A percentile compares a stretch with the other conserved stretches of the same genome.
phyloP scores from a whole-genome alignment of 192 early-diverging fungal genomes.

The Linnemannia zychae region DNA sequence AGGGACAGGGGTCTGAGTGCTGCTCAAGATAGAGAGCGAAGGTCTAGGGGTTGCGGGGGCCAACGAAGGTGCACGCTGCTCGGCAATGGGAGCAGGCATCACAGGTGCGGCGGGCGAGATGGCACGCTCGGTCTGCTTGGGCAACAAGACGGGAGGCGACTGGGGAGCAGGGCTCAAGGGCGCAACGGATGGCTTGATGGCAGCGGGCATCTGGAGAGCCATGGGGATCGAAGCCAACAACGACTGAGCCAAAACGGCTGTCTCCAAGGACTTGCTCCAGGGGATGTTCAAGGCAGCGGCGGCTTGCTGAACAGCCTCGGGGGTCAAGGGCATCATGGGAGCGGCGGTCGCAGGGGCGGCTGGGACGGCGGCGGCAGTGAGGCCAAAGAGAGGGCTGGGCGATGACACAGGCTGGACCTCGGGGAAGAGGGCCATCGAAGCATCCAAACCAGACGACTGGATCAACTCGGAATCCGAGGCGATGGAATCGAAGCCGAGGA shows the following conservation, averaged over 20 bases:
- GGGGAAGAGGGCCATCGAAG: slow-evolving; percentile 47
- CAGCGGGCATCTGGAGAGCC: slow-evolving; percentile 36
- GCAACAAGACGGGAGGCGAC: slow-evolving; percentile 23
- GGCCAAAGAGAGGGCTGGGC: slow-evolving; percentile 3
- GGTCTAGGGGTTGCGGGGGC: slow-evolving; percentile 37
- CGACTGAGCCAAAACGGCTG: slow-evolving; percentile 54
- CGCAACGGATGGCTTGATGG: slow-evolving; percentile 14
- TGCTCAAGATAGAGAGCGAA: slow-evolving; percentile 55
- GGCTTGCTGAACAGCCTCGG: slow-evolving; percentile 52
- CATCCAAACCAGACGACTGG: slow-evolving; percentile 14
- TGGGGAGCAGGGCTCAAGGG: not conserved
- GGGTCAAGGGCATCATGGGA: slow-evolving; percentile 38
- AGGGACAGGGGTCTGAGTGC: slow-evolving; percentile 38
- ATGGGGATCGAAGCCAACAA: slow-evolving; percentile 55
- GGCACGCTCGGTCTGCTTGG: slow-evolving; percentile 25
- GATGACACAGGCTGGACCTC: slow-evolving; percentile 17
- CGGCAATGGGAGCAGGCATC: slow-evolving; percentile 9
- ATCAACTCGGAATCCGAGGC: slow-evolving; percentile 43
- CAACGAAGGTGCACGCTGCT: slow-evolving; percentile 37
- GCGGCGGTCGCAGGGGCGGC: slow-evolving; percentile 3
- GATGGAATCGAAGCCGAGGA: slow-evolving; percentile 49
- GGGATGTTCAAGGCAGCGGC: slow-evolving; percentile 56
- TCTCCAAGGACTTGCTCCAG: slow-evolving; percentile 55
- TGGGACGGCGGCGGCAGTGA: slow-evolving; percentile 3
- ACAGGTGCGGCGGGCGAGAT: slow-evolving; percentile 17